Evolutionary conservation across 78 protist species (phyloP), one percentile per base, ranked within the genome.

Genomic region (slime mould (Dictyostelium discoideum)): DNA sequence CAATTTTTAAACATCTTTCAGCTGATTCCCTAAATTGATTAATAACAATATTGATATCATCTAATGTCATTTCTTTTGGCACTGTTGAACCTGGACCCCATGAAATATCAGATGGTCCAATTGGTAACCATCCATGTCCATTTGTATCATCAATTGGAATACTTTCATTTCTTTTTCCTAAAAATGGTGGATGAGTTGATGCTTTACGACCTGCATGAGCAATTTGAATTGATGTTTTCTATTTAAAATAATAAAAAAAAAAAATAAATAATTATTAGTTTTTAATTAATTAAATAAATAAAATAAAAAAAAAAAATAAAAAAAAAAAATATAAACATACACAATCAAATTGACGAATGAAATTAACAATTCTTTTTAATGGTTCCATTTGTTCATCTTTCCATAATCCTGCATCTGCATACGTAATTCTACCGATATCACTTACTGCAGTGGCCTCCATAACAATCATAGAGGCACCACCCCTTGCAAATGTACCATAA

Each of bases 1-100:
- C 99, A 9, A 98, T 98, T 39, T 83, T 74, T 39, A 63, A 74
- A 18, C 96, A 79, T 29, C 93, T 79, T 48, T 37, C 63, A 0
- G 98, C 97, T 3, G 98, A 97, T 13, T 54, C 74, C 57, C 16
- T 80, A 73, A 87, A 97, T 1, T 20, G 94, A 9, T 18, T 82
- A 26, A 95, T 81, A n/a, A 84, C 63, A 7, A 0, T 26, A 37
- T 37, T 9, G 37, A 98, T 97, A n/a, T 98, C 98, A 18, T 85
- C 93, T 32, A 54, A 11, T 13, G 97, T 87, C 81, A 96, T 20
- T 14, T 85, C 98, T 14, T 78, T 96, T 11, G 98, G 98, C n/a
- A 72, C 84, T 18, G 26, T 20, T 8, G 26, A 14, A 0, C 74
- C 88, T 22, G 2, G 10, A 24, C 65, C 90, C 85, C 85, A 86